Base-by-base conservation (phyloP, 2,329 filamentous ascomycete species). In the Aotearoamyces nothofagi region DNA sequence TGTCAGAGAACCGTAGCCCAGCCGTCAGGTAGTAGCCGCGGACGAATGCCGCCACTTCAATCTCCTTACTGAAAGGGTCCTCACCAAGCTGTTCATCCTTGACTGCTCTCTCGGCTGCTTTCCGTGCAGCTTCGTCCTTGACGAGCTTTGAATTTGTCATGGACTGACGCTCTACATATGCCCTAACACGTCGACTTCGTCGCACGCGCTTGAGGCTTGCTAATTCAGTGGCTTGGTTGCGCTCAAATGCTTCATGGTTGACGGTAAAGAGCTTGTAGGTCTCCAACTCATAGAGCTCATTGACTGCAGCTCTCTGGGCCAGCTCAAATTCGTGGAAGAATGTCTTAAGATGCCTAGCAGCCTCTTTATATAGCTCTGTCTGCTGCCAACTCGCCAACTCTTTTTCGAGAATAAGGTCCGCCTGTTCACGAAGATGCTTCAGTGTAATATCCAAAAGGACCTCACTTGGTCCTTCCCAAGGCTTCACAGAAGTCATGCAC, bases 11-110 rank as follows among this genome's bases (percentile, higher is more conserved):
- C 2, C 77, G 64, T 17, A 61, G 53, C 0, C 69, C 65, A 0
- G 78, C 76, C 4, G 76, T 64, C 26, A 68, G 60, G 43, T 84
- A 84, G 47, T 83, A 84, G 0, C 66, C 75, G 0, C 74, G 58
- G 24, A 80, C 61, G 4, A 70, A 69, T 0, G 71, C 61, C 0
- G 78, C 65, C 0, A 78, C 66, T 6, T 63, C 56, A 1, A 84
- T 49, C 43, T 82, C 77, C 0, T 54, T 50, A 1, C 57, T 45
- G 39, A 69, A 82, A 0, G 59, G 56, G 40, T 83, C 78, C 0
- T 55, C 46, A 0, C 61, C 62, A 8, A 81, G 53, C 15, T 60
- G 32, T 0, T 47, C 26, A 14, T 40, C 33, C 7, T 11, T 39
- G 13, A 42, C 32, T 1, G 13, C 17, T 11, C 26, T 33, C 3